phyloP scores from a whole-genome alignment of 2,329 filamentous ascomycete species.

The Neopestalotiopsis clavispora region DNA sequence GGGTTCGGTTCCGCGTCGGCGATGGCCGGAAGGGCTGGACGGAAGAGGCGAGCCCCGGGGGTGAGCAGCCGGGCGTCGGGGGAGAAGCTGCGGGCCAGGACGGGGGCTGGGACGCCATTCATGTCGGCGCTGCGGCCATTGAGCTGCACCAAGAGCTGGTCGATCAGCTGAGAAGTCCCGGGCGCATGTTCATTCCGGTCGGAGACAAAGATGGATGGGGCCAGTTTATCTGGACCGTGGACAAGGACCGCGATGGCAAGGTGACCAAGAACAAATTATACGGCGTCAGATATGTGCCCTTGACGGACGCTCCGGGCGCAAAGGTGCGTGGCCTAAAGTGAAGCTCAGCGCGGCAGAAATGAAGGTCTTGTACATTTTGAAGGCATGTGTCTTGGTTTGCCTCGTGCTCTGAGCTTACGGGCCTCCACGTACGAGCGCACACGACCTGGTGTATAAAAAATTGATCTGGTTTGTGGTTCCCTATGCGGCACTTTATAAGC shows the following conservation, averaged over 20 bases:
- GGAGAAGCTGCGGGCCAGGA: conserved; percentile 45
- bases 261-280: conserved; percentile 67
- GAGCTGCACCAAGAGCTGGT: conserved; percentile 75
- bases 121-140: conserved; percentile 86
- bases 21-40: conserved; percentile 75
- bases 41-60: conserved; percentile 36
- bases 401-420: too few relatives aligned
- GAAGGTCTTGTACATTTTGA: background rate
- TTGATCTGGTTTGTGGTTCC: too few relatives aligned
- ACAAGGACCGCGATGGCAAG: conserved; percentile 70
- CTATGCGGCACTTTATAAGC: too few relatives aligned
- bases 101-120: conserved; percentile 85
- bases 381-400: too few relatives aligned
- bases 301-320: conserved; percentile 69
- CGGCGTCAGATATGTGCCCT: conserved; percentile 77
- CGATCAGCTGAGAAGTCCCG: conserved; percentile 78
- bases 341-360: background rate
- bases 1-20: conserved; percentile 73
- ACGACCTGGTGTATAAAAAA: too few relatives aligned
- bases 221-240: conserved; percentile 76
- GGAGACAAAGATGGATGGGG: conserved; percentile 52
- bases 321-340: background rate
- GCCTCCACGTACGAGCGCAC: too few relatives aligned
- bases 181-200: conserved; percentile 81
- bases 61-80: conserved; percentile 30